Evolutionary conservation across 129 eudicot genomes (phyloP).

Genomic region (Cynara cardunculus): DNA sequence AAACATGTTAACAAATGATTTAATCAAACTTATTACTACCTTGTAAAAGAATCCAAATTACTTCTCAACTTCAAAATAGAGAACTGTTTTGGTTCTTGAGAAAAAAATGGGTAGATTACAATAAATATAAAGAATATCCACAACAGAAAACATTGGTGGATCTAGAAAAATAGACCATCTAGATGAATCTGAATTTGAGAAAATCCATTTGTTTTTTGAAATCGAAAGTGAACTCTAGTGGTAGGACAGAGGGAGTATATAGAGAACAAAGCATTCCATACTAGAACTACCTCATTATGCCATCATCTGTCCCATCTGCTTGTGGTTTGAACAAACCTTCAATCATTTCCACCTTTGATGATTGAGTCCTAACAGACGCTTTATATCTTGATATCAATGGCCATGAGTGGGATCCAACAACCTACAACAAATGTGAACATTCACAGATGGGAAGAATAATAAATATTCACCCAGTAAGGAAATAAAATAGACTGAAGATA

Average conservation of each 20-base stretch:
- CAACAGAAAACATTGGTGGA: not conserved
- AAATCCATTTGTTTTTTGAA: not conserved
- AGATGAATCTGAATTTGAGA: not conserved
- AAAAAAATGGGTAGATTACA: not conserved
- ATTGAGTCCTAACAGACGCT: slow-evolving; percentile 86
- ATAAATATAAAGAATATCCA: not conserved
- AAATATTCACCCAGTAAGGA: not conserved
- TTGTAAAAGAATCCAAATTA: not conserved
- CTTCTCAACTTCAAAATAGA: not conserved
- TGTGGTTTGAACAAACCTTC: slow-evolving; percentile 69
- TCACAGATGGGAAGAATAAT: slow-evolving; percentile 18
- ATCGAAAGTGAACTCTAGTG: not conserved
- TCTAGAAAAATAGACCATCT: not conserved
- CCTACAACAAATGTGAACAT: slow-evolving; percentile 40
- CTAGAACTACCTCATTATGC: slow-evolving; percentile 78
- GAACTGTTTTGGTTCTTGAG: slow-evolving; percentile 15
- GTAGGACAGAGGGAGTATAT: not conserved
- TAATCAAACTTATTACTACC: not conserved
- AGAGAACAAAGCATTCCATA: not conserved
- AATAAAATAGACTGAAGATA: slow-evolving; percentile 9
- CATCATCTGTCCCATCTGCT: slow-evolving; percentile 79
- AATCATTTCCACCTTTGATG: slow-evolving; percentile 90
- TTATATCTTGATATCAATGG: slow-evolving; percentile 89
- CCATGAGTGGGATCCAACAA: slow-evolving; percentile 91
- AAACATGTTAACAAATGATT: slow-evolving; percentile 1